Evolutionary conservation across 306 rosid species (phyloP).

Genomic region (Ormosia emarginata): DNA sequence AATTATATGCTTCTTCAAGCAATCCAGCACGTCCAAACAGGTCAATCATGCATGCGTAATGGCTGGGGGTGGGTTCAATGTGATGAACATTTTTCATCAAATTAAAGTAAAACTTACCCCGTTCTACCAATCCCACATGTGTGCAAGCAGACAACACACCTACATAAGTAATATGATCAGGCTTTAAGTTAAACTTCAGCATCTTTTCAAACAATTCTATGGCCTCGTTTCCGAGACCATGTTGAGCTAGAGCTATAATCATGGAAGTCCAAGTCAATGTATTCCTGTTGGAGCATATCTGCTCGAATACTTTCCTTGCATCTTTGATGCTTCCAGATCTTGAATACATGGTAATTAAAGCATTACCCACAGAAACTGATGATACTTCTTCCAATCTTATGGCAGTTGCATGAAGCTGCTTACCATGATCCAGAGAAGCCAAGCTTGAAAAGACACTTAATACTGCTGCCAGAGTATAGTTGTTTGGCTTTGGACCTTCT

Average conservation of each 20-base stretch:
- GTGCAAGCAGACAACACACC: slow-evolving; percentile 87
- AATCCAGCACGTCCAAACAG: slow-evolving; percentile 84
- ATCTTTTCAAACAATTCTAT: slow-evolving; percentile 74
- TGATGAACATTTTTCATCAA: slow-evolving; percentile 64
- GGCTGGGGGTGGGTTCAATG: slow-evolving; percentile 78
- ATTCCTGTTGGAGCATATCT: slow-evolving; percentile 38
- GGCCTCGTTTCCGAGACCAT: slow-evolving; percentile 84
- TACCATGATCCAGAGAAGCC: slow-evolving; percentile 77
- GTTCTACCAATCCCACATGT: slow-evolving; percentile 72
- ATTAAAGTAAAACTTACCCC: slow-evolving; percentile 63
- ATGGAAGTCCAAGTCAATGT: slow-evolving; percentile 84
- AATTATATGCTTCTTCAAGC: slow-evolving; percentile 69
- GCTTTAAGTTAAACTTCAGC: slow-evolving; percentile 58
- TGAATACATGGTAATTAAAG: slow-evolving; percentile 80
- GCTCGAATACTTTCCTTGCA: slow-evolving; percentile 62
- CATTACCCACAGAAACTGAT: slow-evolving; percentile 76
- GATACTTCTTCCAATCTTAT: slow-evolving; percentile 56
- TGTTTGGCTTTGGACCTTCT: slow-evolving; percentile 78
- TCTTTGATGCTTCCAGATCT: slow-evolving; percentile 70
- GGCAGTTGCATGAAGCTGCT: slow-evolving; percentile 74
- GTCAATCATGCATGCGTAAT: slow-evolving; percentile 80
- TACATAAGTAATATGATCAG: slow-evolving; percentile 82
- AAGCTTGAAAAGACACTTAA: slow-evolving; percentile 66
- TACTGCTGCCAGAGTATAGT: slow-evolving; percentile 67
- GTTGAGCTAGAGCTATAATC: slow-evolving; percentile 84